Conservation (phyloP, 2,329 filamentous ascomycete genomes). For the Exophiala calicioides region DNA sequence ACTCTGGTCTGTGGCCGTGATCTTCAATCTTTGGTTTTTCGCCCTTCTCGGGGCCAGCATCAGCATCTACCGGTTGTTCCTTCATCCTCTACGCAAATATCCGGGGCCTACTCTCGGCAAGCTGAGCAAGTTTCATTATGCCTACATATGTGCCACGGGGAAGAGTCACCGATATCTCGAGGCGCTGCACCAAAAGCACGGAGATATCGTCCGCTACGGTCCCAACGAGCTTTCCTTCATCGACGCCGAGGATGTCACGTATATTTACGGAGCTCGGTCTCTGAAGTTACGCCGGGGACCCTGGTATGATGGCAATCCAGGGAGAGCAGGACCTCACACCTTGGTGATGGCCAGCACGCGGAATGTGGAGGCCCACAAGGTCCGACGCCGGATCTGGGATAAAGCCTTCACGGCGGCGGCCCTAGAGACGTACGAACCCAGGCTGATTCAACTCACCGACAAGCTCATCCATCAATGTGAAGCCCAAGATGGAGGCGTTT, state of each 20-base stretch:
- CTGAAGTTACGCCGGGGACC: constrained; percentile 3
- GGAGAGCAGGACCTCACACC: constrained; percentile 2
- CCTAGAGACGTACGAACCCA: constrained; percentile 1
- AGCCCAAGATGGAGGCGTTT: constrained; percentile 76
- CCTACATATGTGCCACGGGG: constrained; percentile 30
- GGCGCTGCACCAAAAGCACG: constrained; percentile 54
- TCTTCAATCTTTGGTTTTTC: too few relatives aligned
- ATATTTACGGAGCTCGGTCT: constrained; percentile 65
- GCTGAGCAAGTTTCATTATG: constrained; percentile 5
- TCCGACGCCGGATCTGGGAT: constrained; percentile 3
- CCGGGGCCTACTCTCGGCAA: constrained; percentile 1
- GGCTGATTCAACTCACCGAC: constrained; percentile 3
- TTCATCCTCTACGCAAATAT: constrained; percentile 1
- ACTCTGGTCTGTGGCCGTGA: too few relatives aligned
- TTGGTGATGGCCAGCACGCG: constrained; percentile 6
- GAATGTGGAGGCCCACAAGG: constrained; percentile 4
- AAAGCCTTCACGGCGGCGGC: constrained; percentile 6
- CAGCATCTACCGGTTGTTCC: neutral
- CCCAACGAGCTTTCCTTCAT: constrained; percentile 67
- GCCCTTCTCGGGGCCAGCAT: too few relatives aligned
- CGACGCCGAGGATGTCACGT: constrained; percentile 56
- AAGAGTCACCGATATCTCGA: constrained; percentile 62
- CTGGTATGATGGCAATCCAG: constrained; percentile 6
- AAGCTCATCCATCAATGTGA: constrained; percentile 1
- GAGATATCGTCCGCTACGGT: constrained; percentile 61